A percentile compares a stretch with the other conserved stretches of the same genome.
Conservation (phyloP, 768 basidiomycete genomes). For the Xanthoconium stramineum region DNA sequence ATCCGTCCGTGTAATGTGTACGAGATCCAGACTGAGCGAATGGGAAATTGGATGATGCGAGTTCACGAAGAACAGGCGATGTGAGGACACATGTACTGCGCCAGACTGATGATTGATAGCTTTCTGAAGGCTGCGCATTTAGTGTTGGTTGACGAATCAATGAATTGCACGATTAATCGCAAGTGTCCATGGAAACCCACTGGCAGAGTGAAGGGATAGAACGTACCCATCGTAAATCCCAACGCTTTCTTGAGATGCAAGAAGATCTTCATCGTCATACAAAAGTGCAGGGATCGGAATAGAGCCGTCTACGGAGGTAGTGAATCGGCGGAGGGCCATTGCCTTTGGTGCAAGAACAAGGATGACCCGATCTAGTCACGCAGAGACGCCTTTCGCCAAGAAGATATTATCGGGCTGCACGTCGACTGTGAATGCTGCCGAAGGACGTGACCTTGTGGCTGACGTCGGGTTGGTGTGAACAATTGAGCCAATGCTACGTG, state of each 20-base stretch:
- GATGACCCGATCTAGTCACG: slow-evolving; percentile 1
- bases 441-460: slow-evolving; percentile 2
- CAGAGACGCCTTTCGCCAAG: neutral
- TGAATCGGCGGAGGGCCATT: slow-evolving; percentile 58
- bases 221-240: slow-evolving; percentile 92
- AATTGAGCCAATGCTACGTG: slow-evolving; percentile 1
- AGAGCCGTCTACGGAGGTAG: slow-evolving; percentile 62
- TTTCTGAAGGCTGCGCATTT: slow-evolving; percentile 68
- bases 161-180: slow-evolving; percentile 15
- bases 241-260: slow-evolving; percentile 71
- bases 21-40: slow-evolving; percentile 70
- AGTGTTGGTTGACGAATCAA: slow-evolving; percentile 29
- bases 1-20: slow-evolving; percentile 70
- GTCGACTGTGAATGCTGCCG: slow-evolving; percentile 10
- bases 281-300: slow-evolving; percentile 76
- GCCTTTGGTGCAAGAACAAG: slow-evolving; percentile 1
- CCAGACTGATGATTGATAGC: slow-evolving; percentile 76
- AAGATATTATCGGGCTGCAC: neutral
- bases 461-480: slow-evolving; percentile 4
- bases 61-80: slow-evolving; percentile 83
- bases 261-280: slow-evolving; percentile 76
- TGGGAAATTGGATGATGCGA: slow-evolving; percentile 40
- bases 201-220: slow-evolving; percentile 1
- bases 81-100: slow-evolving; percentile 68
- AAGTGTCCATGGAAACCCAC: slow-evolving; percentile 13